Base-by-base conservation (phyloP, 371 early-diverging fungal genomes). In the Zancudomyces culisetae region DNA sequence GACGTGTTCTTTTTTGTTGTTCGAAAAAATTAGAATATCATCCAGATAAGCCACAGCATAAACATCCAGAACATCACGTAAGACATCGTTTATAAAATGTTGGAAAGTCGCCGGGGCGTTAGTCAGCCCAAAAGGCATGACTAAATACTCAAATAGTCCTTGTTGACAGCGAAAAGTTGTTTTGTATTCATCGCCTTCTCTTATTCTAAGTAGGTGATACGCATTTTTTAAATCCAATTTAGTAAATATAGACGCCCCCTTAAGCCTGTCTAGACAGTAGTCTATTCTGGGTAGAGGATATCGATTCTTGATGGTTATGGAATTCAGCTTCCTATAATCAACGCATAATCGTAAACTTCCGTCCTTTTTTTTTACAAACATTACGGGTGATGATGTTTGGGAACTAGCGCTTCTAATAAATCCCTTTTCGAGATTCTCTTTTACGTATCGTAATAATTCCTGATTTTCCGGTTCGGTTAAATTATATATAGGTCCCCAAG, bases 281-380 rank as follows among this genome's bases (percentile, higher is more conserved):
- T 69, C 66, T 0, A 73, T 66, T 0, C 61, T 24, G 8, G 74
- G 78, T 0, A 79, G 21, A 0, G 69, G 70, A 53, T 68, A 52
- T 0, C 49, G 50, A 28, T 79, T 58, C 20, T 61, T 57, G 8
- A 65, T 42, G 0, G 74, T 78, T 0, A 64, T 20, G 2, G 40
- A 22, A 52, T 82, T 82, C 0, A 80, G 26, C 0, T 49, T 66
- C 3, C 70, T 49, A 45, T 73, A 77, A 26, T 76, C 70, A n/a
- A 69, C 52, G 42, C 73, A 73, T 13, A 70, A 20, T 0, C 72
- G 59, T 1, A 74, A 21, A 0, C 53, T 27, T 0, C 73, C 72
- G 43, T 74, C 70, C 21, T 72, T 66, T 51, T 79, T 77, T 27
- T 62, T 61, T 3, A 70, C 72, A 58, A 75, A 74, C 3, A 73